Evolutionary conservation across 768 basidiomycete species (phyloP).

Genomic region (Russula virescens): DNA sequence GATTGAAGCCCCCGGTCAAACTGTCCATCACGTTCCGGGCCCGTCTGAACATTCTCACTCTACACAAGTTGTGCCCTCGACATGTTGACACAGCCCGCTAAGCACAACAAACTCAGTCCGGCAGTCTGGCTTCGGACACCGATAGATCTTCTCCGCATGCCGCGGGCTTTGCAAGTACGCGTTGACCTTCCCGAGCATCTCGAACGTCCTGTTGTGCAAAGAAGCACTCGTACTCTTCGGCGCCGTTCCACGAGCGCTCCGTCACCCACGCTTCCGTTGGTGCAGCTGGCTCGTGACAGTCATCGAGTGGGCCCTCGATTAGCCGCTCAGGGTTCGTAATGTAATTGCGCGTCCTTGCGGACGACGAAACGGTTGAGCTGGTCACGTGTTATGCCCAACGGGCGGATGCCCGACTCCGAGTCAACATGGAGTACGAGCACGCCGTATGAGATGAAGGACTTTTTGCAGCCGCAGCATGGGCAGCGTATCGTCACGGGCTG

Average conservation of each 20-base stretch:
- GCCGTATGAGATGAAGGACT: slow-evolving; percentile 43
- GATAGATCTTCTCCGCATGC: slow-evolving; percentile 14
- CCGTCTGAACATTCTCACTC: slow-evolving; percentile 10
- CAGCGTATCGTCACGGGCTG: slow-evolving; percentile 33
- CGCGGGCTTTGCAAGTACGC: slow-evolving; percentile 57
- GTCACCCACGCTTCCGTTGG: slow-evolving; percentile 30
- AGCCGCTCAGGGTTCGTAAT: slow-evolving; percentile 5
- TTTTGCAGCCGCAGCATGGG: slow-evolving; percentile 40
- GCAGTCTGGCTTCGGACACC: slow-evolving; percentile 12
- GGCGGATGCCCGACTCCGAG: slow-evolving; percentile 51
- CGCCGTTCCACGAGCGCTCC: slow-evolving; percentile 38
- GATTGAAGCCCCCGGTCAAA: slow-evolving; percentile 1
- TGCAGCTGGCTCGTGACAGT: background rate
- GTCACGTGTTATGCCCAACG: slow-evolving; percentile 41
- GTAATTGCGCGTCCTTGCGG: background rate
- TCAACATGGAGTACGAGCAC: slow-evolving; percentile 62
- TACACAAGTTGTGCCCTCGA: slow-evolving; percentile 11
- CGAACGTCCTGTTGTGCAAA: slow-evolving; percentile 46
- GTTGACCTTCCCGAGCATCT: slow-evolving; percentile 44
- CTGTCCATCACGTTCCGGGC: slow-evolving; percentile 10
- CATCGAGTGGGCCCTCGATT: background rate
- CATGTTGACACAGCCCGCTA: slow-evolving; percentile 14
- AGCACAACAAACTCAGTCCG: slow-evolving; percentile 5
- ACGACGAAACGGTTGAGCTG: slow-evolving; percentile 19
- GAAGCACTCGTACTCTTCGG: slow-evolving; percentile 56